phyloP scores from a whole-genome alignment of 768 basidiomycete species.

The Holtermanniella nyarrowii region DNA sequence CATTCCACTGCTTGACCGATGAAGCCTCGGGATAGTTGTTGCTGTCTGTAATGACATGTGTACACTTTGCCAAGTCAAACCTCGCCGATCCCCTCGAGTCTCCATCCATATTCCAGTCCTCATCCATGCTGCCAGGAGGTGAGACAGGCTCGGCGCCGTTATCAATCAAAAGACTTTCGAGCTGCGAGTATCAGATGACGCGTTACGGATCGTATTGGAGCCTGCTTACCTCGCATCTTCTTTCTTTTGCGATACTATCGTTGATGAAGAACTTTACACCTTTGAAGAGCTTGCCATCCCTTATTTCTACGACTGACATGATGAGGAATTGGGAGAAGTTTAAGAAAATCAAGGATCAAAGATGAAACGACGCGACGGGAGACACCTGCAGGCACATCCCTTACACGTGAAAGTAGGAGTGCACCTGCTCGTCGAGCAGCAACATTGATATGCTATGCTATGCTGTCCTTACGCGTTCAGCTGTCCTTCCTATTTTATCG shows the following conservation, averaged over 20 bases:
- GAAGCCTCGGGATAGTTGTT: not conserved
- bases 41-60: conserved; percentile 1
- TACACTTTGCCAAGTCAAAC: not conserved
- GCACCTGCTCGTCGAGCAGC: no score
- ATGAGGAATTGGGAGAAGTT: not conserved
- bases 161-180: not conserved
- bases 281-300: not conserved
- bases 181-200: not conserved
- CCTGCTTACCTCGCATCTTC: not conserved
- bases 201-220: not conserved
- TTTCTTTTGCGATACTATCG: conserved; percentile 1
- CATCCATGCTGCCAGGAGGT: not conserved
- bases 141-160: not conserved
- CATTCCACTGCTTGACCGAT: not conserved
- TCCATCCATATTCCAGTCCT: no score
- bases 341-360: not conserved
- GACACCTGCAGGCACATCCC: no score
- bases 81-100: no score
- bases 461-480: no score
- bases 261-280: conserved; percentile 2
- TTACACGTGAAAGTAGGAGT: no score
- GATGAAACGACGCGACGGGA: no score
- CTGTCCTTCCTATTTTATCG: no score
- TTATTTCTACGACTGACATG: not conserved
- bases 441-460: no score